Evolutionary conservation across 257 asterid genomes (phyloP).

Genomic region (Rauvolfia tetraphylla): DNA sequence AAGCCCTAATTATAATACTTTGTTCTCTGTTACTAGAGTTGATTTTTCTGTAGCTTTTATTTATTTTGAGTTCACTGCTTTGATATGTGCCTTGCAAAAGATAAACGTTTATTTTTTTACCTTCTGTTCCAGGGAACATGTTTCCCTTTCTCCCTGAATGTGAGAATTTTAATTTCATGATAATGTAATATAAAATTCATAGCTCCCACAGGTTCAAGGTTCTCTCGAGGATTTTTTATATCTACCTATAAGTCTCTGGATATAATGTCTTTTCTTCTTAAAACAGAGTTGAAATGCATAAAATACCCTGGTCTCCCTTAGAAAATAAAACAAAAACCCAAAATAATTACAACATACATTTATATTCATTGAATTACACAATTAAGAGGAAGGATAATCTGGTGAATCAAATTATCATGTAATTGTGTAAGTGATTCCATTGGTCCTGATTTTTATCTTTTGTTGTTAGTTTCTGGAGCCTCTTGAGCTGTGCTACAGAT

Average conservation of each 20-base stretch:
- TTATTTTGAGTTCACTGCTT: background rate
- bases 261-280: background rate
- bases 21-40: too few species aligned
- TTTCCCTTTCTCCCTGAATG: background rate
- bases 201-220: background rate
- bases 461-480: constrained; percentile 75
- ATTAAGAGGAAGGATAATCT: background rate
- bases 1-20: background rate
- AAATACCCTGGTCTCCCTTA: background rate
- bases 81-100: background rate
- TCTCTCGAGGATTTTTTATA: background rate
- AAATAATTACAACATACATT: background rate
- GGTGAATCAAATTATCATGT: background rate
- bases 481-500: constrained; percentile 89
- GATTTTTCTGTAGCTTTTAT: background rate
- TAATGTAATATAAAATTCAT: background rate
- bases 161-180: background rate
- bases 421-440: background rate
- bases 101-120: background rate
- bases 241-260: background rate
- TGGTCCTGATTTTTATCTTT: constrained; percentile 3
- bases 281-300: background rate
- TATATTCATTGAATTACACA: background rate
- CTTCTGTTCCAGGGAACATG: background rate
- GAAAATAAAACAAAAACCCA: background rate